phyloP scores from a whole-genome alignment of 345 rosid genomes.

The Gossypium arboreum region DNA sequence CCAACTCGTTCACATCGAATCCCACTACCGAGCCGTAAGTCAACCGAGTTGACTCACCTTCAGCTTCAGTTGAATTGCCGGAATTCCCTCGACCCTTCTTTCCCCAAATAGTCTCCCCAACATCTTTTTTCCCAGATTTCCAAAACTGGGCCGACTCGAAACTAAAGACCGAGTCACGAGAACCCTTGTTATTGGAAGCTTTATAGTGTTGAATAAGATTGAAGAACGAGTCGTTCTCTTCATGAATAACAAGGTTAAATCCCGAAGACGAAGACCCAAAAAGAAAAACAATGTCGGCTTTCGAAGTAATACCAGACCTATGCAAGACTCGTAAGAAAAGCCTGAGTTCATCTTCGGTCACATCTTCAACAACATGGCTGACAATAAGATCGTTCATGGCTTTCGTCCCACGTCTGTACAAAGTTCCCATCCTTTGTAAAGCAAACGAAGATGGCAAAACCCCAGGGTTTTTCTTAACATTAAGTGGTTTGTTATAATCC shows the following conservation, averaged over 20 bases:
- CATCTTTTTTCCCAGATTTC: constrained; percentile 35
- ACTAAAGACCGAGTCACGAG: constrained; percentile 24
- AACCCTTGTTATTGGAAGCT: constrained; percentile 26
- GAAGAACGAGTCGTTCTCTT: constrained; percentile 67
- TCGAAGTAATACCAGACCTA: constrained; percentile 61
- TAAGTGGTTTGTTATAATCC: neutral
- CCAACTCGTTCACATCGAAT: constrained; percentile 73
- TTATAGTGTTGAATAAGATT: constrained; percentile 40
- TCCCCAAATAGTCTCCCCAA: constrained; percentile 76
- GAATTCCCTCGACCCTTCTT: constrained; percentile 42
- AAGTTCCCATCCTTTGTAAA: constrained; percentile 63
- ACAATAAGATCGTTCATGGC: constrained; percentile 60
- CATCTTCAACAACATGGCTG: constrained; percentile 55
- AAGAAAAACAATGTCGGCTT: constrained; percentile 60
- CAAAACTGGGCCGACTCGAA: constrained; percentile 48
- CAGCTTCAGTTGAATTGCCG: constrained; percentile 18
- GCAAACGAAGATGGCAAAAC: constrained; percentile 28
- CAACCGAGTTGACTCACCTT: constrained; percentile 38
- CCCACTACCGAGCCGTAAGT: constrained; percentile 83
- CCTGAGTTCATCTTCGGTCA: constrained; percentile 47
- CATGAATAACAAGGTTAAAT: constrained; percentile 37
- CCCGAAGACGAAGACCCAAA: constrained; percentile 32
- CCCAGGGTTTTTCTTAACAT: neutral
- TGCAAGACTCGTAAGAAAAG: constrained; percentile 57
- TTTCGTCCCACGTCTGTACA: constrained; percentile 50